A percentile compares a stretch with the other conserved stretches of the same genome.
Evolutionary conservation across 768 basidiomycete genomes (phyloP).

Genomic region (Hygrophoropsis aurantiaca): DNA sequence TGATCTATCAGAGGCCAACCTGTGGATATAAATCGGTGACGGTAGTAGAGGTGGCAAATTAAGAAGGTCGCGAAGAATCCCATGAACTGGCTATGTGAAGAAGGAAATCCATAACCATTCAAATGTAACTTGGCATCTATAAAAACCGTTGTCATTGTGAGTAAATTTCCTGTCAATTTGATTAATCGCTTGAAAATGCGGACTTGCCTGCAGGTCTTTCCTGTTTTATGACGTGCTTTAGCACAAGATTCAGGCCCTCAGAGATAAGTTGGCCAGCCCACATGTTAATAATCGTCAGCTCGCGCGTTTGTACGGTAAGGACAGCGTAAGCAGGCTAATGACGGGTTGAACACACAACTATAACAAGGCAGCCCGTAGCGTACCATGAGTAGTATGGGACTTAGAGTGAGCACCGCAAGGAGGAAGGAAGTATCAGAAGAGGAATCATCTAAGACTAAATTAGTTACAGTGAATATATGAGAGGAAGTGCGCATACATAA

Average conservation of each 20-base stretch:
- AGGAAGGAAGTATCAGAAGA: conserved; percentile 54
- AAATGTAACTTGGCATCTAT: conserved; percentile 20
- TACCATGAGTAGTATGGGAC: conserved; percentile 74
- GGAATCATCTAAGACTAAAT: conserved; percentile 52
- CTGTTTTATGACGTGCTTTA: conserved; percentile 69
- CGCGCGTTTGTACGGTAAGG: conserved; percentile 72
- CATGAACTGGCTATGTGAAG: conserved; percentile 90
- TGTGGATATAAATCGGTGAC: conserved; percentile 61
- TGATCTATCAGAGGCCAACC: conserved; percentile 52
- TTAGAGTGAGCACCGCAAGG: conserved; percentile 64
- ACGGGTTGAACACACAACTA: conserved; percentile 8
- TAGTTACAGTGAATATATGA: background rate
- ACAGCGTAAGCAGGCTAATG: conserved; percentile 76
- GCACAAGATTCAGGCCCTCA: conserved; percentile 65
- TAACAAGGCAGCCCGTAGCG: conserved; percentile 6
- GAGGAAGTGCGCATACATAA: conserved; percentile 44
- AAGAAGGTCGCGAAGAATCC: conserved; percentile 82
- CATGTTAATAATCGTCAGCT: conserved; percentile 79
- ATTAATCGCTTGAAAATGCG: background rate
- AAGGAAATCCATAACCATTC: conserved; percentile 83
- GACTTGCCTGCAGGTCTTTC: conserved; percentile 64
- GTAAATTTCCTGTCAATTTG: background rate
- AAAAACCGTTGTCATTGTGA: background rate
- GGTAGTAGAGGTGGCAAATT: conserved; percentile 67
- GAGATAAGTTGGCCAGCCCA: conserved; percentile 77